Evolutionary conservation across 345 rosid genomes (phyloP), one percentile per base, ranked within the genome.

Genomic region (Orychophragmus violaceus): DNA sequence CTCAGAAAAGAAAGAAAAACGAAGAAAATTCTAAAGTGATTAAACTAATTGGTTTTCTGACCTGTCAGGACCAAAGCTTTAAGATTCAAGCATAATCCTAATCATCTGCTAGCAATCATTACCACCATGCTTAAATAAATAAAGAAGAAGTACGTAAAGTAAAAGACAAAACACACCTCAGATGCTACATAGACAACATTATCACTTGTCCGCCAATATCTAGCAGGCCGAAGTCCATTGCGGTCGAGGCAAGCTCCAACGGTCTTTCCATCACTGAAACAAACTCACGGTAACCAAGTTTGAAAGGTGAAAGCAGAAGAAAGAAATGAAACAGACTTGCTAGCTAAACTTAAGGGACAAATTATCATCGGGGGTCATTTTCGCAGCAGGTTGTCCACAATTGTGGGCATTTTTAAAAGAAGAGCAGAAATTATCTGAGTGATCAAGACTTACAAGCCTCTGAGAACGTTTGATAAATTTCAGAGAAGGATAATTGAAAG

Each of bases 171-270:
- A 69, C 78, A 24, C 67, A 94, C 99, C 97, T 94, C 99, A 75
- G 99, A 94, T 64, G 99, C 97, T 62, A 94, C 97, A 72, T 94
- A 94, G 59, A 94, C 99, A 68, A 90, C 83, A 77, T 94, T 94
- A 79, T 94, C 99, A 25, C 71, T 76, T 39, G 99, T 94, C 74
- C 90, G 85, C 99, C 99, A 94, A 75, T 94, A 94, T 82, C 99
- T 88, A 79, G 99, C 99, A 44, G 99, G 99, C 59, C 99, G 96
- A 80, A 94, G 99, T 69, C 99, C 99, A 85, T 94, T 94, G 32
- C 99, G 87, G 77, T 94, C 97, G 52, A 94, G 97, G 72, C 92
- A 85, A 64, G 99, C 99, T 62, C 99, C 99, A 44, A 94, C 95
- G 64, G 96, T 94, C 81, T 94, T 94, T 66, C 99, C 99, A 76